Conservation (phyloP, 495 filamentous ascomycete genomes). For the Aspergillus incahuasiensis region DNA sequence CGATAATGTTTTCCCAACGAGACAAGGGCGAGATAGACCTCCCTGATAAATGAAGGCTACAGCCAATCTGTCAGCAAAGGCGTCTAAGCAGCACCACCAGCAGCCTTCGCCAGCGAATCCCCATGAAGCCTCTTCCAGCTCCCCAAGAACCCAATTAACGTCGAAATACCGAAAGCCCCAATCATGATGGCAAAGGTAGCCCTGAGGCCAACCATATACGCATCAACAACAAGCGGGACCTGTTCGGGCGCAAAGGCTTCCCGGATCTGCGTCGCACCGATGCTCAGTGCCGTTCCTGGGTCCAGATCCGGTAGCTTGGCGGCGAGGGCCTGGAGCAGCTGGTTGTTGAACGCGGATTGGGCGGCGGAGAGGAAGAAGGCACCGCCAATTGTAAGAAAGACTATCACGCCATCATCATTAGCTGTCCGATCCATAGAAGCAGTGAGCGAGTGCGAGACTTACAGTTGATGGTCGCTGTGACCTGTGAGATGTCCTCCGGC, state of each 20-base stretch:
- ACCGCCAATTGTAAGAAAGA: background rate
- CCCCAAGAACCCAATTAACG: background rate
- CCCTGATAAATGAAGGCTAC: too few relatives aligned
- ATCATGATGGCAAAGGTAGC: background rate
- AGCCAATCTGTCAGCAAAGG: too few relatives aligned
- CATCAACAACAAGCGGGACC: background rate
- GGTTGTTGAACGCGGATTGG: background rate
- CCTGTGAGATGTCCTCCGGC: background rate
- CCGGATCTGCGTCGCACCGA: slow-evolving; percentile 7
- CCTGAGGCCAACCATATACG: background rate
- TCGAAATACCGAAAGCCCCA: background rate
- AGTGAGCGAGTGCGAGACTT: background rate
- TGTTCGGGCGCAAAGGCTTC: background rate
- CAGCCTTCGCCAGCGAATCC: background rate
- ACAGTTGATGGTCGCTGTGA: background rate
- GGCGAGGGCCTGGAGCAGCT: background rate
- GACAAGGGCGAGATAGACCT: too few relatives aligned
- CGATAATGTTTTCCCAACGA: too few relatives aligned
- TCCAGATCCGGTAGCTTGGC: background rate
- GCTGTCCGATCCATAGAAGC: background rate
- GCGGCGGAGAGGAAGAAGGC: background rate
- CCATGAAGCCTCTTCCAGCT: background rate
- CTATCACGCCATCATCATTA: background rate
- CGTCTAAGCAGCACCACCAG: background rate
- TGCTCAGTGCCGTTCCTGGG: background rate